Percentiles rank a stretch among this genome's conserved stretches.
Evolutionary conservation across 2,329 filamentous ascomycete species (phyloP).

Genomic region (Waltergamsia citrina): DNA sequence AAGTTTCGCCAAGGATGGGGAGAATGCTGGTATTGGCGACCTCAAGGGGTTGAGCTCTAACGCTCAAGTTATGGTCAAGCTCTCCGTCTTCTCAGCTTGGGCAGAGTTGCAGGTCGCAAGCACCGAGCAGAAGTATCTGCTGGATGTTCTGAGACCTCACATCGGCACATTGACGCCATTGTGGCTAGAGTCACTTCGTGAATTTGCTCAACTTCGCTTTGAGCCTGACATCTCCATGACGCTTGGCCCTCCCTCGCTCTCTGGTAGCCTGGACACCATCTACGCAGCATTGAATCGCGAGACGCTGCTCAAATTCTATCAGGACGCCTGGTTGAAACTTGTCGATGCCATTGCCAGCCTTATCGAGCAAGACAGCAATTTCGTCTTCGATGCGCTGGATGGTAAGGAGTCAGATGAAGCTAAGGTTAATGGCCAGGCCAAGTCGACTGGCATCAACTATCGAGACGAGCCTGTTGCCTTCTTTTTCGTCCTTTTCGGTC

Average conservation of each 20-base stretch:
- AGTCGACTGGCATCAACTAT: constrained; percentile 83
- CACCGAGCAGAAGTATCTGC: constrained; percentile 79
- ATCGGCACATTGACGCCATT: constrained; percentile 83
- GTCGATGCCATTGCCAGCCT: constrained; percentile 96
- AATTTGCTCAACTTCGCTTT: constrained; percentile 87
- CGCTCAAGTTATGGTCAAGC: constrained; percentile 96
- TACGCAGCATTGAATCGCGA: constrained; percentile 93
- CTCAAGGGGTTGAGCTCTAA: constrained; percentile 89
- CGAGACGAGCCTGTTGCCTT: constrained; percentile 96
- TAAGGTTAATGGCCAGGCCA: constrained; percentile 40
- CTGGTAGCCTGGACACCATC: constrained; percentile 82
- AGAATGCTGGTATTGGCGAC: constrained; percentile 84
- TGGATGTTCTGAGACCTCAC: constrained; percentile 81
- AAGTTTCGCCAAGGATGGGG: constrained; percentile 75
- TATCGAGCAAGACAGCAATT: constrained; percentile 95
- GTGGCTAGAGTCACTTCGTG: constrained; percentile 86
- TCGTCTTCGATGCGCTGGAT: constrained; percentile 93
- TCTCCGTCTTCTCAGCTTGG: constrained; percentile 95
- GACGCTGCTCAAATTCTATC: constrained; percentile 89
- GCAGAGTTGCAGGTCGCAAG: constrained; percentile 94
- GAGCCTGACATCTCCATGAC: constrained; percentile 96
- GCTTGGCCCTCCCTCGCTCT: constrained; percentile 69
- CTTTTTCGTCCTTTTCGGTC: constrained; percentile 95
- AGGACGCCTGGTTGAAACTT: constrained; percentile 92
- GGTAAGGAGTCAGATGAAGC: constrained; percentile 56